These are phyloP conservation scores for Pythium rhizo-oryzae DNA, from an alignment of 352 stramenopile genomes.

Conservation along the genomic window DNA sequence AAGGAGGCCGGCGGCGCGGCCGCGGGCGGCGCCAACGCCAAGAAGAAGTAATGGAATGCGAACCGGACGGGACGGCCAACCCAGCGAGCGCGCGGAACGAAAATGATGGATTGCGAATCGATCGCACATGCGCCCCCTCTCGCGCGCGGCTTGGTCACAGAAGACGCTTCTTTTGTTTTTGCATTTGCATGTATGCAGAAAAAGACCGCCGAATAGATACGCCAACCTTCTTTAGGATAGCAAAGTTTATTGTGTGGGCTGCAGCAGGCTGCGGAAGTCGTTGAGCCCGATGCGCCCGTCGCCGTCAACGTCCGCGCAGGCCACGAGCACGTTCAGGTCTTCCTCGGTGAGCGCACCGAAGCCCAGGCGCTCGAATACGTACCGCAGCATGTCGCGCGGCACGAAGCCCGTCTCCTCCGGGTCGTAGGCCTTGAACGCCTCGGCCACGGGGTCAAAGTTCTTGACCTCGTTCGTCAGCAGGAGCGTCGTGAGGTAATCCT, in stretches of 20 bases:
- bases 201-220: too few species aligned
- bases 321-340: constrained; percentile 81
- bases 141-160: too few species aligned
- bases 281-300: constrained; percentile 79
- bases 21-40: constrained; percentile 25
- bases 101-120: constrained; percentile 28
- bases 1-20: constrained; percentile 50
- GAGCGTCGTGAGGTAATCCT: constrained; percentile 78
- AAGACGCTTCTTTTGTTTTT: neutral
- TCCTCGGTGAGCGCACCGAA: constrained; percentile 85
- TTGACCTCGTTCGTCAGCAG: constrained; percentile 89
- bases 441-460: constrained; percentile 89
- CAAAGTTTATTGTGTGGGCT: constrained; percentile 21
- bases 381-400: constrained; percentile 76
- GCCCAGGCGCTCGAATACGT: constrained; percentile 82
- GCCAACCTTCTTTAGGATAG: neutral
- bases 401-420: constrained; percentile 86
- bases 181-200: constrained; percentile 21
- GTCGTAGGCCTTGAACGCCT: constrained; percentile 91
- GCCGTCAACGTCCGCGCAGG: constrained; percentile 83
- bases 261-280: constrained; percentile 83
- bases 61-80: neutral
- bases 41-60: constrained; percentile 19
- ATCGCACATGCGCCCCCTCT: constrained; percentile 23
- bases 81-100: neutral